Evolutionary conservation across 805 yeast genomes (phyloP).

Genomic region (Candida nitratophila): DNA sequence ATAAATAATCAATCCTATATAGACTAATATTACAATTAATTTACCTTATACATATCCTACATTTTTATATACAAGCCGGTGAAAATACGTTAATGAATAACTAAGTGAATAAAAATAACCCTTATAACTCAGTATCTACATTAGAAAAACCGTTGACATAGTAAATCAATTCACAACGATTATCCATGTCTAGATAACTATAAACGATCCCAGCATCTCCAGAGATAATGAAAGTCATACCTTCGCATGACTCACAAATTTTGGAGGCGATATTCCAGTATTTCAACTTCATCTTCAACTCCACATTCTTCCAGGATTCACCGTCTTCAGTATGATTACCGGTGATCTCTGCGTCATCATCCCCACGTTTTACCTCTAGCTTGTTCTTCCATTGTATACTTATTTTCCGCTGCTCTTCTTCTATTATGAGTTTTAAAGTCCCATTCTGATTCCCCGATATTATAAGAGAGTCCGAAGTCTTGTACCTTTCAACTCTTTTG

Average conservation of each 20-base stretch:
- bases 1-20: conserved; percentile 7
- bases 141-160: conserved; percentile 38
- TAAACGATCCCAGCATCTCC: conserved; percentile 56
- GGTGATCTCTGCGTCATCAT: conserved; percentile 1
- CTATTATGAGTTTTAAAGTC: conserved; percentile 41
- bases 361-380: conserved; percentile 35
- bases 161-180: conserved; percentile 58
- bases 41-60: not conserved
- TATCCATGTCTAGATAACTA: conserved; percentile 58
- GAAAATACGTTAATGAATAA: no score
- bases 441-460: conserved; percentile 46
- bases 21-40: no score
- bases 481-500: conserved; percentile 61
- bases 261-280: conserved; percentile 67
- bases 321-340: not conserved
- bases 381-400: conserved; percentile 54
- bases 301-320: conserved; percentile 21
- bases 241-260: conserved; percentile 54
- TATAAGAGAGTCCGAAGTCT: conserved; percentile 41
- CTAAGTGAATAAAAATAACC: no score
- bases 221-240: conserved; percentile 51
- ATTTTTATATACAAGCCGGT: no score
- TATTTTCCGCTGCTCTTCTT: conserved; percentile 48
- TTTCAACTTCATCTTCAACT: conserved; percentile 44
- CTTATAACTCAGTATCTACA: conserved; percentile 1